These are phyloP conservation scores for Microdochium paspali DNA, from an alignment of 2,329 filamentous ascomycete species.

Conservation along the genomic window DNA sequence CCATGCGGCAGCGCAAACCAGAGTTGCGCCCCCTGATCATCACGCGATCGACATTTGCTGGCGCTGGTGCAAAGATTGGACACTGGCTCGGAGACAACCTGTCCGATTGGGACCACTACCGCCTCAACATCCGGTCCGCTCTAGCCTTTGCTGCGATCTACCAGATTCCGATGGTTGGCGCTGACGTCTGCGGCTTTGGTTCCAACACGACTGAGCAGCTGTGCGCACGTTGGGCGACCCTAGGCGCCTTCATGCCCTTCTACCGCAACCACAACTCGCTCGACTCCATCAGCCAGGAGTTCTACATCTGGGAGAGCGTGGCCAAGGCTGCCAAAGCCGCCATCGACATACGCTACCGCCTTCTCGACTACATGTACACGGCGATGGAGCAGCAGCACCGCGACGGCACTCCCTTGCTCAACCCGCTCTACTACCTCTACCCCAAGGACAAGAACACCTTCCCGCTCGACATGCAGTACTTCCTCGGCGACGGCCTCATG, in stretches of 20 bases:
- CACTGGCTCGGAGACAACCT: slow-evolving; percentile 53
- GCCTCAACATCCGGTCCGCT: slow-evolving; percentile 47
- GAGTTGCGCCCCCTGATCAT: slow-evolving; percentile 59
- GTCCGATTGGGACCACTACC: slow-evolving; percentile 49
- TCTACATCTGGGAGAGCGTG: slow-evolving; percentile 58
- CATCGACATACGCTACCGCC: slow-evolving; percentile 58
- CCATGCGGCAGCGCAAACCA: slow-evolving; percentile 59
- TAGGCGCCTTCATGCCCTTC: slow-evolving; percentile 68
- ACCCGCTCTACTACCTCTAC: slow-evolving; percentile 62
- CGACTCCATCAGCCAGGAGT: slow-evolving; percentile 51
- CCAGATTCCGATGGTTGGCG: slow-evolving; percentile 59
- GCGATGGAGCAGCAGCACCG: slow-evolving; percentile 50
- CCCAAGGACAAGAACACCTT: slow-evolving; percentile 34
- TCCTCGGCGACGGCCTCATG: slow-evolving; percentile 33
- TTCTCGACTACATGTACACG: slow-evolving; percentile 70
- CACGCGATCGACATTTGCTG: slow-evolving; percentile 67
- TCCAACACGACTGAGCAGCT: slow-evolving; percentile 57
- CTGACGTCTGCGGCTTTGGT: slow-evolving; percentile 71
- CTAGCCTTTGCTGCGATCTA: slow-evolving; percentile 55
- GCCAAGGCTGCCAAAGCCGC: slow-evolving; percentile 52
- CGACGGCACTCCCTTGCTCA: slow-evolving; percentile 55
- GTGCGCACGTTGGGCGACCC: slow-evolving; percentile 65
- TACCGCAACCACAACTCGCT: slow-evolving; percentile 63
- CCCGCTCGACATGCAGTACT: slow-evolving; percentile 34
- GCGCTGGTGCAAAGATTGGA: slow-evolving; percentile 55